These are phyloP conservation scores for Podospora pseudocomata DNA, from an alignment of 495 filamentous ascomycete genomes.

Conservation along the genomic window DNA sequence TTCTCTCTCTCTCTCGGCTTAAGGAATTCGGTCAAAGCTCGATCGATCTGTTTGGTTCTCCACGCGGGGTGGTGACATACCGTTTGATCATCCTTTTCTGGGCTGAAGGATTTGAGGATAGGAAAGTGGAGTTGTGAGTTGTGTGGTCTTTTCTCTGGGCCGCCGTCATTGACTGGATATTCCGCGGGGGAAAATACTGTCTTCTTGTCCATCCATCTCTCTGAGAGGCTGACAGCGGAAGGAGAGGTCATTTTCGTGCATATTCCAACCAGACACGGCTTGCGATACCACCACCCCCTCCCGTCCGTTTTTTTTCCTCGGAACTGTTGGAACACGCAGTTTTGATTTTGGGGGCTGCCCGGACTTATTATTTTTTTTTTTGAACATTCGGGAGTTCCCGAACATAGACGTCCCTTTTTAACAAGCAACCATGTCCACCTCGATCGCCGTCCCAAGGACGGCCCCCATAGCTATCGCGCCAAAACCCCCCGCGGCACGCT, in stretches of 20 bases:
- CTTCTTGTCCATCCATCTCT: too few species aligned
- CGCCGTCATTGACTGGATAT: background rate
- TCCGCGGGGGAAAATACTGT: background rate
- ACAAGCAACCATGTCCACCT: slow-evolving; percentile 43
- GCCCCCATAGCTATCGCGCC: slow-evolving; percentile 57
- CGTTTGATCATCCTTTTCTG: background rate
- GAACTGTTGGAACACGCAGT: background rate
- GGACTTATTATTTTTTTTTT: background rate
- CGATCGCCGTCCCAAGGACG: slow-evolving; percentile 49
- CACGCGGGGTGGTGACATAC: background rate
- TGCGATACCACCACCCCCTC: background rate
- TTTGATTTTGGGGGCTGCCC: background rate
- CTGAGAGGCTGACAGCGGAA: background rate
- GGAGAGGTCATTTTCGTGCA: background rate
- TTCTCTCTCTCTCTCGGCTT: background rate
- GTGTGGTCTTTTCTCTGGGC: background rate
- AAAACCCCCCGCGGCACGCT: slow-evolving; percentile 39
- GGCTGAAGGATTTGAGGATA: background rate
- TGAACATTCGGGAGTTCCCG: background rate
- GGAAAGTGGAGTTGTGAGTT: background rate
- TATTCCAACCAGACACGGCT: background rate
- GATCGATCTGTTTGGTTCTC: background rate
- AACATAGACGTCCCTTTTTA: background rate
- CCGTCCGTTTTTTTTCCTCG: background rate
- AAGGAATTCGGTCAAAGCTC: background rate